A percentile compares a stretch with the other conserved stretches of the same genome.
Conservation (phyloP, 352 stramenopile species). For the Phytophthora pistaciae region DNA sequence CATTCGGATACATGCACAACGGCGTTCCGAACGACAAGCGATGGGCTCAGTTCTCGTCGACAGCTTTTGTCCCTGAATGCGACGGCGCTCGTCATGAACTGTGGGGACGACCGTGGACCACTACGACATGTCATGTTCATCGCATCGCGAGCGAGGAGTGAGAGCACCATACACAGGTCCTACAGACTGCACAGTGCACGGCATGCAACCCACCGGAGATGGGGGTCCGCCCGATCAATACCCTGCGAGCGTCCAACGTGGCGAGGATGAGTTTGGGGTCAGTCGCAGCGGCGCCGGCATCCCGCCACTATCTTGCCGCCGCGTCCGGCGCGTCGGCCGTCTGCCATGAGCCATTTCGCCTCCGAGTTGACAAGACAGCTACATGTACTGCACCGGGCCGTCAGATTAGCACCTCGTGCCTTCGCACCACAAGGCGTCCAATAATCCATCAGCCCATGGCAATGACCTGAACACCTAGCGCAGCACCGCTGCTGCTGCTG, state of each 20-base stretch:
- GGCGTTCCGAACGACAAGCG: no score
- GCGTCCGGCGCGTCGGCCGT: constrained; percentile 26
- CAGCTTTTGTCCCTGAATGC: no score
- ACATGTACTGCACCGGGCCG: no score
- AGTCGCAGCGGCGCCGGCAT: neutral
- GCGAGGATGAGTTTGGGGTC: constrained; percentile 20
- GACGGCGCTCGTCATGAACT: no score
- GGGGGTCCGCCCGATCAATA: constrained; percentile 23
- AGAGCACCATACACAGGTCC: no score
- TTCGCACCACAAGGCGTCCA: no score
- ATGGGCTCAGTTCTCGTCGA: neutral
- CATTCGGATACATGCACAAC: no score
- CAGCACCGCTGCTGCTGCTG: no score
- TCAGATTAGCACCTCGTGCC: no score
- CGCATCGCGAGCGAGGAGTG: neutral
- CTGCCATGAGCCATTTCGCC: neutral
- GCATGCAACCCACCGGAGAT: constrained; percentile 4
- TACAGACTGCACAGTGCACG: neutral
- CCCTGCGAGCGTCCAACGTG: constrained; percentile 1
- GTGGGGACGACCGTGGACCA: no score
- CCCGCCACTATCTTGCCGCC: constrained; percentile 18
- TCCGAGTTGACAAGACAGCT: neutral
- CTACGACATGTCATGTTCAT: neutral
- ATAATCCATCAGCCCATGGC: no score
- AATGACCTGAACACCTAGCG: no score